Percentiles rank a stretch among this genome's conserved stretches.
phyloP scores from a whole-genome alignment of 73 alveolate species.

The Breviolum minutum region DNA sequence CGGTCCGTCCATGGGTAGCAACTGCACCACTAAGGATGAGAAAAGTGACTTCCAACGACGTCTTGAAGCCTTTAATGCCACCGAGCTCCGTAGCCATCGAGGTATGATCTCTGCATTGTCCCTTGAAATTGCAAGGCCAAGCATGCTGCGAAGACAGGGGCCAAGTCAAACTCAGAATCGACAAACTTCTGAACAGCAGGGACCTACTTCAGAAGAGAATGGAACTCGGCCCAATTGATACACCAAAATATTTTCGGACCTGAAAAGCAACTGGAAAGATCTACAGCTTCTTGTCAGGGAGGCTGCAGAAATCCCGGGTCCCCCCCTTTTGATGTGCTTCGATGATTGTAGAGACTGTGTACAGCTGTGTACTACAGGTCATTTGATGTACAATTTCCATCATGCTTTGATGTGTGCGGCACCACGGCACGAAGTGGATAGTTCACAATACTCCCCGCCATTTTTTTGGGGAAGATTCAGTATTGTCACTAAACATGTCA shows the following conservation, averaged over 20 bases:
- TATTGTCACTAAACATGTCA: no score
- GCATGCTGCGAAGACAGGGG: not conserved
- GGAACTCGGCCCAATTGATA: no score
- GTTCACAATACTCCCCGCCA: no score
- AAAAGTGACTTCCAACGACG: not conserved
- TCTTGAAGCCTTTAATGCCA: not conserved
- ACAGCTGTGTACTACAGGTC: no score
- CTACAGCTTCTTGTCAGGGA: no score
- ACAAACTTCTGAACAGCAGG: no score
- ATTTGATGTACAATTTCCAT: not conserved
- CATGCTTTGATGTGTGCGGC: constrained; percentile 11
- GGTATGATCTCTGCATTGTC: constrained; percentile 27
- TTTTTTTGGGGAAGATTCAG: no score
- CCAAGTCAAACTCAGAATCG: no score
- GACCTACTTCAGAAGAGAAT: no score
- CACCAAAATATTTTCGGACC: no score
- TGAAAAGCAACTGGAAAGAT: no score
- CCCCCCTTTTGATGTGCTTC: not conserved
- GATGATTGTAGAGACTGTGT: constrained; percentile 1
- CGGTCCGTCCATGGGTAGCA: not conserved
- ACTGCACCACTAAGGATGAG: not conserved
- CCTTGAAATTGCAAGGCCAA: constrained; percentile 11
- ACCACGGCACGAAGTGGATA: not conserved
- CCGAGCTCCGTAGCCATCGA: not conserved
- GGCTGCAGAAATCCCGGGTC: no score